phyloP scores from a whole-genome alignment of 345 rosid species.

The Conringia planisiliqua region DNA sequence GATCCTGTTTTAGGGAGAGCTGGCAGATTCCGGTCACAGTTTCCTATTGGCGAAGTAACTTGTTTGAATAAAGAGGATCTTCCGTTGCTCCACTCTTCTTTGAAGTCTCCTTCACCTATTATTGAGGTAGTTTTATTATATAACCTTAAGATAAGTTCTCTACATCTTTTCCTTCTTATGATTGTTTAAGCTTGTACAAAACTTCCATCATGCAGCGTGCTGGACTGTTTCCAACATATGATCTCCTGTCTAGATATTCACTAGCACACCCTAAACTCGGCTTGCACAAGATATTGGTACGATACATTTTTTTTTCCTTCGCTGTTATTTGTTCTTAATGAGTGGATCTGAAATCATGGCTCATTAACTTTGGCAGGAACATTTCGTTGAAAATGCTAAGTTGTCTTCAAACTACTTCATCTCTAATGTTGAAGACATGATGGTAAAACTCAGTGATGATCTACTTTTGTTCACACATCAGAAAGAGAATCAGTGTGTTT shows the following conservation, averaged over 20 bases:
- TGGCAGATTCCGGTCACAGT: constrained; percentile 85
- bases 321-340: neutral
- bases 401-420: constrained; percentile 82
- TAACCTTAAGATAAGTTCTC: constrained; percentile 6
- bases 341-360: constrained; percentile 14
- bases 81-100: constrained; percentile 70
- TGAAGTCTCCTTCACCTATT: constrained; percentile 63
- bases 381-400: constrained; percentile 78
- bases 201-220: constrained; percentile 57
- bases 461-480: neutral
- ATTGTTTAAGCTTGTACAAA: constrained; percentile 22
- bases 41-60: constrained; percentile 90
- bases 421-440: constrained; percentile 63
- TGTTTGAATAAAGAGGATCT: constrained; percentile 64
- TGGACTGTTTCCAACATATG: constrained; percentile 82
- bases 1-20: constrained; percentile 64
- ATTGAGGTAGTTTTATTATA: constrained; percentile 51
- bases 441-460: constrained; percentile 44
- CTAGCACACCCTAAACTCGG: constrained; percentile 57
- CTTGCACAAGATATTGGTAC: constrained; percentile 63
- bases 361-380: constrained; percentile 50
- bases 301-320: neutral
- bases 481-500: neutral
- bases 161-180: neutral
- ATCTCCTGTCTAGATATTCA: constrained; percentile 71